Evolutionary conservation across 2,329 filamentous ascomycete genomes (phyloP).

Genomic region (Aspergillus chevalieri): DNA sequence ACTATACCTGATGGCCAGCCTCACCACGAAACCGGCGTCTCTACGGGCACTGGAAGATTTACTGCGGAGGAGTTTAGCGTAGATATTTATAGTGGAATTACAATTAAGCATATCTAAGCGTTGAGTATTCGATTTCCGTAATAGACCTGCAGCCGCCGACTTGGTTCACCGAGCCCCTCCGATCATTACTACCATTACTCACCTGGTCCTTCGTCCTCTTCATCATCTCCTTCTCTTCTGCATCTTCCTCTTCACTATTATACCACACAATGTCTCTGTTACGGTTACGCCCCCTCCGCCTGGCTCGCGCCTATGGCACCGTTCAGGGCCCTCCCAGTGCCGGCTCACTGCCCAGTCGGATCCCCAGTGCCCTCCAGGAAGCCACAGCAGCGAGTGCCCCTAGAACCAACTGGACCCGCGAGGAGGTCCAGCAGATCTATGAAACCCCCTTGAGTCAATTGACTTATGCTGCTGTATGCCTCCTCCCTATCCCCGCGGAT

Average conservation of each 20-base stretch:
- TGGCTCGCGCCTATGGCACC: slow-evolving; percentile 32
- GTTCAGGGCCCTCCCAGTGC: slow-evolving; percentile 30
- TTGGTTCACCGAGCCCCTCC: not conserved
- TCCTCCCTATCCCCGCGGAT: not conserved
- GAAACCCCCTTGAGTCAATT: slow-evolving; percentile 75
- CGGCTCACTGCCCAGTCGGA: slow-evolving; percentile 24
- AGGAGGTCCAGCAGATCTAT: slow-evolving; percentile 77
- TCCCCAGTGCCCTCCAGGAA: slow-evolving; percentile 29
- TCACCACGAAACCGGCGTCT: slow-evolving; percentile 43
- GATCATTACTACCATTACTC: not conserved
- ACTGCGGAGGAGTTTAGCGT: slow-evolving; percentile 32
- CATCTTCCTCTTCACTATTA: not conserved
- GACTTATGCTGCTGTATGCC: slow-evolving; percentile 61
- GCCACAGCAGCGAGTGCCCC: slow-evolving; percentile 40
- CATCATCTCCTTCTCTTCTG: not conserved
- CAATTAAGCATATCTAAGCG: not conserved
- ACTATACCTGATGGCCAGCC: slow-evolving; percentile 55
- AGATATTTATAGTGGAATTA: not conserved
- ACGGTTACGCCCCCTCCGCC: slow-evolving; percentile 15
- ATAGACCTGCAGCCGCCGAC: not conserved
- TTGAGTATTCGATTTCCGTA: not conserved
- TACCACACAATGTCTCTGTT: slow-evolving; percentile 20
- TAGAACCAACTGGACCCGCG: slow-evolving; percentile 70
- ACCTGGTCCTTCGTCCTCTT: not conserved
- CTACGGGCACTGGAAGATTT: slow-evolving; percentile 36